Evolutionary conservation across 116 monocot genomes (phyloP), one percentile per base, ranked within the genome.

Genomic region (Cymodocea nodosa): DNA sequence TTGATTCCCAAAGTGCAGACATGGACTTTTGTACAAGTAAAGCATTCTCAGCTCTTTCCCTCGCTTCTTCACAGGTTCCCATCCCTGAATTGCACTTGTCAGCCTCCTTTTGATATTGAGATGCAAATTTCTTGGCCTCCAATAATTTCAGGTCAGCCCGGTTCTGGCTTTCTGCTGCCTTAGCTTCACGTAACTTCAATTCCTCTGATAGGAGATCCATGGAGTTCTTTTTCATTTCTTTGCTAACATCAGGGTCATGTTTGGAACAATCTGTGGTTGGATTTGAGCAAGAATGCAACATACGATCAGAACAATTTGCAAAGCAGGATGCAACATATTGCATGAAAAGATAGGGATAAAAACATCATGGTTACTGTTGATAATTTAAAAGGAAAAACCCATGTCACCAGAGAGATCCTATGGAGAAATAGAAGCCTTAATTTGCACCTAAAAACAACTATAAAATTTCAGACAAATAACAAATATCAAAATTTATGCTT

Each of bases 21-120:
- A 84, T 34, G 60, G 60, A 89, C 73, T 72, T 86, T 62, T 89
- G 89, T 50, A 82, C 77, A 3, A 65, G 5, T 68, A 89, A 68
- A 13, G 70, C 63, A n/a, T 50, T 23, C 53, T 84, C 89, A 0
- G 89, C 84, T 73, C 78, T 84, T 49, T 94, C 94, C 50, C 94
- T 76, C 5, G 94, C 86, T 73, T 89, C 89, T 59, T 94, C 94
- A 50, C 89, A 89, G 2, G 89, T 94, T 65, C 86, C 82, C 89
- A 89, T 94, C 15, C 89, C 94, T 5, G 89, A 89, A 64, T 66
- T 94, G 82, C 93, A 93, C 73, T 93, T 93, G 63, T 93, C 93
- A 52, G 93, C 93, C 63, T 89, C 93, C 57, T 93, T 93, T 68
- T 89, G 93, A 73, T 80, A 93, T 72, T 93, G 93, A 2, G 93